Percentiles rank a stretch among this genome's conserved stretches.
phyloP scores from a whole-genome alignment of 768 basidiomycete genomes.

The Boletus reticuloceps region DNA sequence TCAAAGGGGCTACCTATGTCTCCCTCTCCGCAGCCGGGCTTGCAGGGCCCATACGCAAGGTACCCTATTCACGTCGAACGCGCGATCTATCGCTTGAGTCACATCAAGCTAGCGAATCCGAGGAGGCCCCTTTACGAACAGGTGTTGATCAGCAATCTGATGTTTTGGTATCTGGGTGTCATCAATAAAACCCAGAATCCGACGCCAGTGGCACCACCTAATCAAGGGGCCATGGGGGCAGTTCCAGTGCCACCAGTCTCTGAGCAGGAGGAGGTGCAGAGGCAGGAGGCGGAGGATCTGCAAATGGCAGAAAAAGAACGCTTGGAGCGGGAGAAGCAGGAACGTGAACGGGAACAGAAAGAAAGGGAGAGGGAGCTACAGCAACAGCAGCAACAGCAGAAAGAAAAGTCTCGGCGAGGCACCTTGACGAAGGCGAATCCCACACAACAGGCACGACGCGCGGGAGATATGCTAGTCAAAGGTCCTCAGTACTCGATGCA shows the following conservation, averaged over 20 bases:
- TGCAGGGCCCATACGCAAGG: constrained; percentile 56
- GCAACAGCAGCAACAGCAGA: constrained; percentile 37
- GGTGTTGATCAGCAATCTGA: constrained; percentile 87
- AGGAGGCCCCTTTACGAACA: constrained; percentile 96
- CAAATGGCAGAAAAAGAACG: constrained; percentile 41
- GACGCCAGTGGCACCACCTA: constrained; percentile 34
- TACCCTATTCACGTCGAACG: constrained; percentile 99
- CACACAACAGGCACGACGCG: constrained; percentile 50
- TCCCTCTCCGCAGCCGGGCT: constrained; percentile 49
- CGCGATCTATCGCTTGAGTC: constrained; percentile 94
- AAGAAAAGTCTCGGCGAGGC: constrained; percentile 39
- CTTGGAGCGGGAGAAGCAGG: constrained; percentile 57
- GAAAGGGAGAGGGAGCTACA: constrained; percentile 32
- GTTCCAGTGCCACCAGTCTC: constrained; percentile 28
- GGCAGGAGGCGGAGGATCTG: constrained; percentile 40
- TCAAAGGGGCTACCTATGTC: constrained; percentile 65
- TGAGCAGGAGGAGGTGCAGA: constrained; percentile 36
- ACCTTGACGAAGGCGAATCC: constrained; percentile 68
- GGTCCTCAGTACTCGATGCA: constrained; percentile 95
- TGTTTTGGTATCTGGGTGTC: constrained; percentile 99
- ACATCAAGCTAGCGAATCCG: constrained; percentile 98
- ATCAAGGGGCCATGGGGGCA: constrained; percentile 25
- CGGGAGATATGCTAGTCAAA: constrained; percentile 84
- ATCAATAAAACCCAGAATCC: constrained; percentile 86
- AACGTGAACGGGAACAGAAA: constrained; percentile 51